phyloP scores from a whole-genome alignment of 208 protist genomes.

The Acanthamoeba castellanii region DNA sequence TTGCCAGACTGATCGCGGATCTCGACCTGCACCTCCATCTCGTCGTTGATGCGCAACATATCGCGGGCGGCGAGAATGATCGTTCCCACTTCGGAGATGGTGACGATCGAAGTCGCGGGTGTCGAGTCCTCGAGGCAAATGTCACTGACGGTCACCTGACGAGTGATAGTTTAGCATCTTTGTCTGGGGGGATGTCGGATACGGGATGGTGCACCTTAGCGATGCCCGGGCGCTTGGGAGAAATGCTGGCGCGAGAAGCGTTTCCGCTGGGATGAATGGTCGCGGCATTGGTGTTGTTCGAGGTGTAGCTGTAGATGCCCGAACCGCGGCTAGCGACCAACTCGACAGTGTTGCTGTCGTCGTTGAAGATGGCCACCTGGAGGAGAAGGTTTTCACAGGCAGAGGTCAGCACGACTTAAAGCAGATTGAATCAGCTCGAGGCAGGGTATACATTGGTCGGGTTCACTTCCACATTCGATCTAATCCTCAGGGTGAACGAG shows the following conservation, averaged over 20 bases:
- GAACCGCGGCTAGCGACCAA: conserved; percentile 15
- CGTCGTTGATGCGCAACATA: conserved; percentile 39
- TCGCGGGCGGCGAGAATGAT: conserved; percentile 45
- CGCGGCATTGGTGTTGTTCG: conserved; percentile 24
- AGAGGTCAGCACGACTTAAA: neutral
- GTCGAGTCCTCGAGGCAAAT: conserved; percentile 36
- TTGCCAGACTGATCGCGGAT: conserved; percentile 50
- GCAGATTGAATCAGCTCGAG: neutral
- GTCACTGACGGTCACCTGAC: conserved; percentile 48
- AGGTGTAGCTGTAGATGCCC: conserved; percentile 40
- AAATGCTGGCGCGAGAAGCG: neutral
- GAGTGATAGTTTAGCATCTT: neutral
- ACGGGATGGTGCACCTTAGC: neutral
- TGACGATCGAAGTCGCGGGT: conserved; percentile 25
- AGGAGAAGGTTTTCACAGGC: neutral
- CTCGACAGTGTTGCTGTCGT: conserved; percentile 38
- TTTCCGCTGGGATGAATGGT: conserved; percentile 3
- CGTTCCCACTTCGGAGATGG: conserved; percentile 61
- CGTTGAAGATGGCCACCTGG: conserved; percentile 61
- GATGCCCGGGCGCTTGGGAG: conserved; percentile 38
- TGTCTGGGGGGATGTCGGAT: neutral
- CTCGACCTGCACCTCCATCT: conserved; percentile 65
- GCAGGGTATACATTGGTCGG: neutral
- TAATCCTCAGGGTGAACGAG: conserved; percentile 38
- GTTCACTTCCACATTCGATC: conserved; percentile 38